Conservation (phyloP, 108 stramenopile genomes). For the Nannochloropsis oceanica region DNA sequence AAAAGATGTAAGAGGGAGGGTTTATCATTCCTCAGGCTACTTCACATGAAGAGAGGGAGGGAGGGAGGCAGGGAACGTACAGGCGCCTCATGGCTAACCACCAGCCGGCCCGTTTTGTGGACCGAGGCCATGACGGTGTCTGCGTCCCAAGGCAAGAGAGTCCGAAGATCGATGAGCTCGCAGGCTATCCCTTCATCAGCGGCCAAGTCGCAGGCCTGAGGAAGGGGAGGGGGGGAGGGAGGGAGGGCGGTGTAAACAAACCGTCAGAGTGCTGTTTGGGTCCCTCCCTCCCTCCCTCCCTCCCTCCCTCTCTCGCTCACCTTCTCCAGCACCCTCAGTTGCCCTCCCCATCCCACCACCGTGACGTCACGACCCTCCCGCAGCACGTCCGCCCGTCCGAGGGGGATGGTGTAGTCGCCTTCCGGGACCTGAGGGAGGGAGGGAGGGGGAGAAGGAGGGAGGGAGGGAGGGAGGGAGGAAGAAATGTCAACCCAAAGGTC, state of each 20-base stretch:
- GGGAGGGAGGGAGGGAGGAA: not conserved
- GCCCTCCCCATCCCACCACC: conserved; percentile 81
- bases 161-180: conserved; percentile 89
- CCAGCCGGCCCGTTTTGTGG: conserved; percentile 75
- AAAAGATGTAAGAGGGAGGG: too few relatives aligned
- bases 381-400: conserved; percentile 75
- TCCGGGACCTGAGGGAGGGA: conserved; percentile 44
- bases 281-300: not conserved
- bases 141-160: conserved; percentile 82
- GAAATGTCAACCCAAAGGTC: not conserved
- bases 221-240: not conserved
- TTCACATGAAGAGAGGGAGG: too few relatives aligned
- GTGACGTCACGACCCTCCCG: conserved; percentile 71
- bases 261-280: not conserved
- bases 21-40: too few relatives aligned
- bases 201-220: conserved; percentile 55
- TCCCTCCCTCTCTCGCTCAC: conserved; percentile 7
- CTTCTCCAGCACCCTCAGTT: conserved; percentile 54
- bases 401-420: conserved; percentile 73
- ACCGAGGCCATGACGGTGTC: conserved; percentile 62
- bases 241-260: not conserved
- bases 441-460: not conserved
- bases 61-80: too few relatives aligned
- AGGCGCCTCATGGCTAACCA: conserved; percentile 90
- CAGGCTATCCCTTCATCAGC: conserved; percentile 57